These are phyloP conservation scores for Cardiospermum halicacabum DNA, from an alignment of 345 rosid species.

Conservation along the genomic window DNA sequence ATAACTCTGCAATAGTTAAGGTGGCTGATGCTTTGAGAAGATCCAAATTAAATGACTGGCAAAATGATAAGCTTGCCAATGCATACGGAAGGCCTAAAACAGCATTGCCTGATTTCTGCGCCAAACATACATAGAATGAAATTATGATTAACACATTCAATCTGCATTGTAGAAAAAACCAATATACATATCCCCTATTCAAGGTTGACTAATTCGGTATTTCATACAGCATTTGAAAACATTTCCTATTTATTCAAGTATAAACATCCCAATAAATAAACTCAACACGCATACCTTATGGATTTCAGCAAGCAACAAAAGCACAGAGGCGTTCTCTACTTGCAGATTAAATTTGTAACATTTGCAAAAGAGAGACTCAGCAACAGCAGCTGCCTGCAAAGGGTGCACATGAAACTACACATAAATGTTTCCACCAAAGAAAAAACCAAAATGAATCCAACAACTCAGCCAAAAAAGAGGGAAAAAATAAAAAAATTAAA, in stretches of 20 bases:
- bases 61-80: conserved; percentile 88
- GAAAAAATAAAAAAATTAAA: too few relatives aligned
- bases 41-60: conserved; percentile 92
- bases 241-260: not conserved
- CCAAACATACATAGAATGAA: conserved; percentile 12
- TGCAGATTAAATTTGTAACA: conserved; percentile 91
- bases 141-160: not conserved
- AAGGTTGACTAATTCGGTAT: not conserved
- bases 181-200: not conserved
- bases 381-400: conserved; percentile 84
- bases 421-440: conserved; percentile 5
- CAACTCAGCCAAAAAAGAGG: not conserved
- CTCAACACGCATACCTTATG: conserved; percentile 60
- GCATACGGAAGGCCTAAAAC: conserved; percentile 93
- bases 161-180: not conserved
- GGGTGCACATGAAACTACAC: conserved; percentile 23
- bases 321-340: conserved; percentile 82
- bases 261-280: not conserved
- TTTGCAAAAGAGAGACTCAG: conserved; percentile 79
- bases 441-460: not conserved
- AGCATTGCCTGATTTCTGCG: conserved; percentile 93
- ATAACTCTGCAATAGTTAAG: conserved; percentile 85
- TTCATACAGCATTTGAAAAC: not conserved
- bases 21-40: conserved; percentile 95
- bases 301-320: conserved; percentile 93